Evolutionary conservation across 257 asterid genomes (phyloP).

Genomic region (Haberlea rhodopensis): DNA sequence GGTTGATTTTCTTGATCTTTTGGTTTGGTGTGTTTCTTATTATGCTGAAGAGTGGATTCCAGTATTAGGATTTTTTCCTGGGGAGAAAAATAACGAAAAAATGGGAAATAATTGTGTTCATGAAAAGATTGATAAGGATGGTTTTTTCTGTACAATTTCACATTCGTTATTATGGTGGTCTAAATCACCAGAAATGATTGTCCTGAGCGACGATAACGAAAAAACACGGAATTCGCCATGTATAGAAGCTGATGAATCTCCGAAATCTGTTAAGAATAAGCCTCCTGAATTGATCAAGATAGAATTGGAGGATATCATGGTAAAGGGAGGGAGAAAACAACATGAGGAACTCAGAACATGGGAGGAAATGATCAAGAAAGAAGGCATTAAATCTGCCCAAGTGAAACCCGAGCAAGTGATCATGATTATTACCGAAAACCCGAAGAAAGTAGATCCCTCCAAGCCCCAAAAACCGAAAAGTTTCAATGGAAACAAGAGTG

Average conservation of each 20-base stretch:
- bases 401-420: conserved; percentile 18
- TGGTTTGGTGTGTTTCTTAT: background rate
- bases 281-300: conserved; percentile 16
- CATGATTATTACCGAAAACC: conserved; percentile 1
- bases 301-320: background rate
- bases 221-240: background rate
- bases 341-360: background rate
- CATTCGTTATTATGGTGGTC: conserved; percentile 17
- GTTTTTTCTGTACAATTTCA: conserved; percentile 5
- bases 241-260: background rate
- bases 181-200: conserved; percentile 17
- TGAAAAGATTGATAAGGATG: conserved; percentile 3
- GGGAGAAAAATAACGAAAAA: background rate
- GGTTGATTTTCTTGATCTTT: background rate
- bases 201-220: background rate
- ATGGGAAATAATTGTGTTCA: background rate
- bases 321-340: conserved; percentile 8
- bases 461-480: conserved; percentile 11
- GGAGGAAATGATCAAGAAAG: conserved; percentile 15
- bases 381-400: background rate
- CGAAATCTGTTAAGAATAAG: background rate
- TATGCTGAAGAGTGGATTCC: background rate
- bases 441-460: background rate
- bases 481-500: conserved; percentile 23
- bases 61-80: background rate